Evolutionary conservation across 2,329 filamentous ascomycete species (phyloP), one percentile per base, ranked within the genome.

Genomic region (Calonectria hawksworthii): DNA sequence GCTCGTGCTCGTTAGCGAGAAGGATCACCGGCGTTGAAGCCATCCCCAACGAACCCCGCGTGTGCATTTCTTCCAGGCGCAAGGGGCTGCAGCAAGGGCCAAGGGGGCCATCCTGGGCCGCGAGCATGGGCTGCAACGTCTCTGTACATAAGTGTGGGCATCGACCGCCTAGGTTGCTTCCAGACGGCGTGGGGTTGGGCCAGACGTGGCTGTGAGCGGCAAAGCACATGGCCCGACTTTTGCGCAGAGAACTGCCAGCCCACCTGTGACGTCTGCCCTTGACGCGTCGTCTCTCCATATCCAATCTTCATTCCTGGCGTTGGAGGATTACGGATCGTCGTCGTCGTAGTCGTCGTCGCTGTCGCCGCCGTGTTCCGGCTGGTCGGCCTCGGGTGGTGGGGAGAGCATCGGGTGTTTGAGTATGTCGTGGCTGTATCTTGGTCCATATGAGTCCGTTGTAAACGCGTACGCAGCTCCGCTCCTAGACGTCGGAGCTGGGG

Each of bases 11-110:
- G 68, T 50, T 54, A 70, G 67, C 51, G 38, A 47, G 59, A 74
- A 74, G 56, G 64, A 74, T 75, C 68, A 52, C 63, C 38, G 56
- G 75, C 65, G 61, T 72, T 77, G 76, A 76, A 74, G 75, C 73
- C 51, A 74, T 76, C 54, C 54, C 63, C 68, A 70, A 64, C 74
- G 63, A 64, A 70, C 47, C 65, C 65, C 64, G 74, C 64, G 54
- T 51, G 36, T 66, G 36, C 36, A 34, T 65, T 34, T 70, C 64
- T 63, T 44, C 47, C 44, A 51, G 54, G 65, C 28, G 70, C 68
- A 56, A 71, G 68, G 68, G 51, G 36, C 68, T 51, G 59, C 50
- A 28, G 68, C 56, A 64, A 64, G 56, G 59, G 68, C 34, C 54
- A 52, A 44, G 64, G 64, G 70, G 54, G 28, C 8, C 34, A 68